Evolutionary conservation across 352 stramenopile genomes (phyloP).

Genomic region (Phytophthora foliorum): DNA sequence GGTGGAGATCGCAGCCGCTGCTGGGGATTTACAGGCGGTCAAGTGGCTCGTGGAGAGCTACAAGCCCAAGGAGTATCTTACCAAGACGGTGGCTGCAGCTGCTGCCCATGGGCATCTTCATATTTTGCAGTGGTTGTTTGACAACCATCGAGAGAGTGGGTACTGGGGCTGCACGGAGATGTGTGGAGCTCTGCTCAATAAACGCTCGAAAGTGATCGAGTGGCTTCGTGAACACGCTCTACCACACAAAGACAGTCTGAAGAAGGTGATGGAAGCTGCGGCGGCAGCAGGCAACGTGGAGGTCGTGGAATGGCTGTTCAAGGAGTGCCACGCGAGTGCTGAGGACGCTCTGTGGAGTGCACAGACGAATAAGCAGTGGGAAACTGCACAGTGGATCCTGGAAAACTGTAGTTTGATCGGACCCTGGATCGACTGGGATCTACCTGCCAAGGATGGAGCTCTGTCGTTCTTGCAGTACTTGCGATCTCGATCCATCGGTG

Average conservation of each 20-base stretch:
- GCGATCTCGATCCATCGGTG: constrained; percentile 46
- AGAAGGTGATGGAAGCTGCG: constrained; percentile 51
- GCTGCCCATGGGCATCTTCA: constrained; percentile 36
- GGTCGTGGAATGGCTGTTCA: constrained; percentile 42
- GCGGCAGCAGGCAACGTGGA: constrained; percentile 38
- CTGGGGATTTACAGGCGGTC: constrained; percentile 29
- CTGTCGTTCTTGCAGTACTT: constrained; percentile 61
- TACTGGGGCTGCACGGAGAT: constrained; percentile 45
- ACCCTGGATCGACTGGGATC: constrained; percentile 51
- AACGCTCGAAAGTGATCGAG: constrained; percentile 25
- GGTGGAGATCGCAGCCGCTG: constrained; percentile 25
- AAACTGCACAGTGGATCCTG: constrained; percentile 28
- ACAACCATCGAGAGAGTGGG: constrained; percentile 30
- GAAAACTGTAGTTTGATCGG: constrained; percentile 40
- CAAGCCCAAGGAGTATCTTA: constrained; percentile 25
- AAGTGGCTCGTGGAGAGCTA: constrained; percentile 38
- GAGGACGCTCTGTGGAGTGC: constrained; percentile 37
- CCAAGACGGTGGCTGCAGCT: constrained; percentile 32
- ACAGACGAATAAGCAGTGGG: constrained; percentile 37
- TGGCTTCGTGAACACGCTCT: constrained; percentile 38
- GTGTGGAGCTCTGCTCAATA: constrained; percentile 41
- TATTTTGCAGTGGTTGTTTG: constrained; percentile 36
- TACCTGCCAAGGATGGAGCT: constrained; percentile 56
- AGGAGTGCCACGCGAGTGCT: constrained; percentile 20
- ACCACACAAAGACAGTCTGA: constrained; percentile 34